Base-by-base conservation (phyloP, 2,329 filamentous ascomycete genomes). In the Penicillium brevicompactum region DNA sequence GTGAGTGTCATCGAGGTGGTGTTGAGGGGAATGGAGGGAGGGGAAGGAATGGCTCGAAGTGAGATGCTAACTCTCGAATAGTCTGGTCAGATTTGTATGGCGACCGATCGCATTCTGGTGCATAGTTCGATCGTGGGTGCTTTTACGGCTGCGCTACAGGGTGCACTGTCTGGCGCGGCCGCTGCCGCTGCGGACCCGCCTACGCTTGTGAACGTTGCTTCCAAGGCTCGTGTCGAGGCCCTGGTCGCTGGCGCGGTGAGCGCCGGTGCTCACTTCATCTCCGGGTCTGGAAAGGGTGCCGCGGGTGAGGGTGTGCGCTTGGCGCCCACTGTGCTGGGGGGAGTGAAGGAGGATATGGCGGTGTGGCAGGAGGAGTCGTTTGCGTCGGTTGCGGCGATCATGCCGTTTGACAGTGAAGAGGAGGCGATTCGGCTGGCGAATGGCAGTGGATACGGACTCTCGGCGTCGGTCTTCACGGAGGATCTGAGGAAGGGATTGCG, bases 1-100 rank as follows among this genome's bases (percentile, higher is more conserved):
- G 70, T 72, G 55, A 52, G 62, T 58, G 38, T 18, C 18, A 37
- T 16, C 2, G 4, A n/a, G 8, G 8, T 46, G 13, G 32, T 4
- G 14, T 9, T 2, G 32, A 34, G 11, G 31, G 13, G 31, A 9
- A 11, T 34, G 5, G 31, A 37, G 24, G 13, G n/a, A n/a, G 11
- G 34, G 34, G 13, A n/a, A n/a, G 34, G 34, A 37, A 5, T 18
- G 18, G 2, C 18, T 18, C 18, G 18, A 18, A 18, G 18, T 18
- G 18, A 18, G 18, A 18, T 18, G 34, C 34, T 37, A n/a, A 37
- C 34, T 37, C 31, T 9, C 7, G 14, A 37, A 16, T 37, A 75
- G 68, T 70, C 79, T 2, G 90, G 91, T 0, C 91, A 95, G 72
- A 86, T 93, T 41, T 94, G 91, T 79, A 93, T 94, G 89, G 80